Percentiles rank a stretch among this genome's conserved stretches.
Conservation (phyloP, 2,329 filamentous ascomycete genomes). For the Neofusicoccum sp. region DNA sequence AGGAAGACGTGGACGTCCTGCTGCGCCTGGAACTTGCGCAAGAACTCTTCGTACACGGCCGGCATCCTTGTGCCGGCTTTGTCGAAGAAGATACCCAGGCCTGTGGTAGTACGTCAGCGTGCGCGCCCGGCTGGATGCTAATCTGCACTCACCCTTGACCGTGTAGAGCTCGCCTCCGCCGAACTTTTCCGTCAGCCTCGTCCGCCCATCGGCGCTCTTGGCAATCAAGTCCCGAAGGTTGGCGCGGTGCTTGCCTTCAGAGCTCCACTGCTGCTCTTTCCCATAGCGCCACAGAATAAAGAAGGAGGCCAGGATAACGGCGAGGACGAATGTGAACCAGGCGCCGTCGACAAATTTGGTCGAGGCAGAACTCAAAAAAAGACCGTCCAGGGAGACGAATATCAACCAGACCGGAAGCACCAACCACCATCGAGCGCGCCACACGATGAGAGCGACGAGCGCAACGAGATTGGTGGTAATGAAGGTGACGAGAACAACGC, state of each 20-base stretch:
- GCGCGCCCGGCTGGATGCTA: no score
- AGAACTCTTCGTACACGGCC: constrained; percentile 68
- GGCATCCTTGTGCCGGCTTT: constrained; percentile 67
- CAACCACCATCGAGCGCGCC: constrained; percentile 60
- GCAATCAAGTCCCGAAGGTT: constrained; percentile 45
- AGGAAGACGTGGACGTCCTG: constrained; percentile 73
- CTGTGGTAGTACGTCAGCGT: constrained; percentile 34
- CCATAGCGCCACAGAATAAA: constrained; percentile 77
- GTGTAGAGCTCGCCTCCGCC: constrained; percentile 41
- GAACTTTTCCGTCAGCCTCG: constrained; percentile 40
- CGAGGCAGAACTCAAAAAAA: constrained; percentile 67
- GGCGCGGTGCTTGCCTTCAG: constrained; percentile 63
- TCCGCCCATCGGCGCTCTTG: constrained; percentile 34
- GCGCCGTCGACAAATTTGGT: constrained; percentile 73
- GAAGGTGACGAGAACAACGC: constrained; percentile 77
- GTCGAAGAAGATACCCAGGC: constrained; percentile 76
- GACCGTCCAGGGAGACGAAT: constrained; percentile 66
- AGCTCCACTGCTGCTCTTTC: constrained; percentile 74
- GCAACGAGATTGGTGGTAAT: constrained; percentile 74
- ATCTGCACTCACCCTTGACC: constrained; percentile 22
- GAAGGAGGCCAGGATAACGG: constrained; percentile 59
- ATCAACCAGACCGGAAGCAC: constrained; percentile 62
- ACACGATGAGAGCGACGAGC: constrained; percentile 69
- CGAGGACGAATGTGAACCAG: constrained; percentile 72
- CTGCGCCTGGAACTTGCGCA: constrained; percentile 65